phyloP scores from a whole-genome alignment of 2,329 filamentous ascomycete species.

The Escovopsis sp. region DNA sequence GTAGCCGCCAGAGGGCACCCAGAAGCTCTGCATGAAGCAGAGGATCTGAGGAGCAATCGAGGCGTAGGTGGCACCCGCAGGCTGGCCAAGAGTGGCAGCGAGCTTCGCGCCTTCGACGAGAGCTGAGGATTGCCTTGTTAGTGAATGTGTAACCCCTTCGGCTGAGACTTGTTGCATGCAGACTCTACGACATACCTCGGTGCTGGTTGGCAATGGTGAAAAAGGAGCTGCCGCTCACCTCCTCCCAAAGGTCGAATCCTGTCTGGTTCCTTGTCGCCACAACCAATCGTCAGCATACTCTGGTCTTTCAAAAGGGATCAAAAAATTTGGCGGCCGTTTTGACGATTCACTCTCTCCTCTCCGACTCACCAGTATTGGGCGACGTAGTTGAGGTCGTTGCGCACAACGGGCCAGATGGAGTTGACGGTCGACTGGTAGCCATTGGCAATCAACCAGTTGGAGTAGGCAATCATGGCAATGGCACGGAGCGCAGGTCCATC shows the following conservation, averaged over 20 bases:
- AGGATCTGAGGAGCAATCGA: slow-evolving; percentile 54
- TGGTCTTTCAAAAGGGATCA: neutral
- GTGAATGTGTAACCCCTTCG: neutral
- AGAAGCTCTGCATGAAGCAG: slow-evolving; percentile 63
- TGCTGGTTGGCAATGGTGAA: slow-evolving; percentile 61
- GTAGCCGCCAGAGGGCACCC: slow-evolving; percentile 45
- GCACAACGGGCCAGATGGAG: slow-evolving; percentile 57
- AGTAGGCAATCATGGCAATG: slow-evolving; percentile 57
- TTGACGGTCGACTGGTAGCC: slow-evolving; percentile 44
- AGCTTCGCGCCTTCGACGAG: slow-evolving; percentile 52
- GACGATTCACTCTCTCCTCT: too few species aligned
- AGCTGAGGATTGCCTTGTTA: slow-evolving; percentile 18
- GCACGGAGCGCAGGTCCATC: slow-evolving; percentile 68
- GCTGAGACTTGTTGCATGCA: too few species aligned
- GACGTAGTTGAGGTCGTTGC: slow-evolving; percentile 64
- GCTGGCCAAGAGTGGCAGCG: slow-evolving; percentile 46
- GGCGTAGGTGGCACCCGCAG: slow-evolving; percentile 44
- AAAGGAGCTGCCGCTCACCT: slow-evolving; percentile 62
- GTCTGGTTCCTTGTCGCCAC: slow-evolving; percentile 36
- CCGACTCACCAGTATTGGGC: slow-evolving; percentile 49
- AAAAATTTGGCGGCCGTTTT: neutral
- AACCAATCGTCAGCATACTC: slow-evolving; percentile 1
- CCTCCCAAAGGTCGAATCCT: slow-evolving; percentile 73
- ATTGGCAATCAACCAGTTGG: slow-evolving; percentile 55
- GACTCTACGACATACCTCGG: slow-evolving; percentile 31